These are phyloP conservation scores for Piper longum DNA, from an alignment of 164 flowering plant species.

Conservation along the genomic window DNA sequence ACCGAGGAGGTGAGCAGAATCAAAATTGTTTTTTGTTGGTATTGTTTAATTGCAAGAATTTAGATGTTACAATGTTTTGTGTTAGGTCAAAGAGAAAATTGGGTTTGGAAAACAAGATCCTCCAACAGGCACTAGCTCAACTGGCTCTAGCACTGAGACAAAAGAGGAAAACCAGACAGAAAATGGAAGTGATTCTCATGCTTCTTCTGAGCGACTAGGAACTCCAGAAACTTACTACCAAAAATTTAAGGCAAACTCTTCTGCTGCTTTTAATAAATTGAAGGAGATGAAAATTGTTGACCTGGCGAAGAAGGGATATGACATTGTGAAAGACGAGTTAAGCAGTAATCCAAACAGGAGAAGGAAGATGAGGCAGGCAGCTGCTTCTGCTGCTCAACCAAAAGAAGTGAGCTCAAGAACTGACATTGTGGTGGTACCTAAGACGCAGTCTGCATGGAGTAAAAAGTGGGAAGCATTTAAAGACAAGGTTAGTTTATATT, in stretches of 20 bases:
- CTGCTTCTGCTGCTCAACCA: conserved; percentile 34
- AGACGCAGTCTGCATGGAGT: conserved; percentile 56
- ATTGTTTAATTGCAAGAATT: conserved; percentile 8
- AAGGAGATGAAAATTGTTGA: conserved; percentile 69
- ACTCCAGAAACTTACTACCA: conserved; percentile 30
- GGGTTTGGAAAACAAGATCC: conserved; percentile 46
- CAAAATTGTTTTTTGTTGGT: neutral
- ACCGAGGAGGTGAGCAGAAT: conserved; percentile 47
- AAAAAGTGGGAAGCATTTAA: conserved; percentile 74
- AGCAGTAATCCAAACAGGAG: conserved; percentile 47
- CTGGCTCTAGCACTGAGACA: conserved; percentile 16
- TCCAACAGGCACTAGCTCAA: conserved; percentile 21
- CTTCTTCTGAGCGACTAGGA: conserved; percentile 5
- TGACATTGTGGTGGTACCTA: conserved; percentile 60
- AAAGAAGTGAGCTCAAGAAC: conserved; percentile 61
- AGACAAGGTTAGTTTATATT: conserved; percentile 40
- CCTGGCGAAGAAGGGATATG: conserved; percentile 68
- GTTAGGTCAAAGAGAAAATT: conserved; percentile 69
- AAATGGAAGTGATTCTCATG: conserved; percentile 23
- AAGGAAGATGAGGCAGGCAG: conserved; percentile 38
- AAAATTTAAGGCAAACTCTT: conserved; percentile 38
- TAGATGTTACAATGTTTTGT: neutral
- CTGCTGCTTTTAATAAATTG: conserved; percentile 48
- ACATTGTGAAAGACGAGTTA: conserved; percentile 76
- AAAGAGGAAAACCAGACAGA: conserved; percentile 23